Conservation (phyloP, 768 basidiomycete species). For the Leucocoprinus birnbaumii region DNA sequence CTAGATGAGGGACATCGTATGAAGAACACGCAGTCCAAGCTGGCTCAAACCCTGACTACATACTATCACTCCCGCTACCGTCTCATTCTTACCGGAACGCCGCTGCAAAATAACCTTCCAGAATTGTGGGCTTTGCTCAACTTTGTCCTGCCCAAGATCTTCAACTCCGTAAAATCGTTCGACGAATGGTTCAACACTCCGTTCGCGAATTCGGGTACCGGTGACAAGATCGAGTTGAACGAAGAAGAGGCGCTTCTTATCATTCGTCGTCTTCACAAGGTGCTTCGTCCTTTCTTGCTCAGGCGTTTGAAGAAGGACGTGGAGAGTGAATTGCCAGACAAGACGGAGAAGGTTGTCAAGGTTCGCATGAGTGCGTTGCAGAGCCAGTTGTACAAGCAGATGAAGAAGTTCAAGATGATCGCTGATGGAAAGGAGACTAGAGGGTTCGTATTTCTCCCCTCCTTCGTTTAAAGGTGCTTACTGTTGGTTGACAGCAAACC, state of each 20-base stretch:
- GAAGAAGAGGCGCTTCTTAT: slow-evolving; percentile 99
- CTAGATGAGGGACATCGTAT: slow-evolving; percentile 95
- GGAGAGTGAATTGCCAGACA: slow-evolving; percentile 92
- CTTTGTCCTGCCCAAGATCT: slow-evolving; percentile 91
- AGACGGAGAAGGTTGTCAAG: slow-evolving; percentile 98
- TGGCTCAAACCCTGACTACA: slow-evolving; percentile 85
- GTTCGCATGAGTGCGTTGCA: slow-evolving; percentile 92
- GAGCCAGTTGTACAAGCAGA: slow-evolving; percentile 91
- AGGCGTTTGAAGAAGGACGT: slow-evolving; percentile 95
- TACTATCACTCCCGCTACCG: slow-evolving; percentile 93
- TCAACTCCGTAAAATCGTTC: slow-evolving; percentile 99
- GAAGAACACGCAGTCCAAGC: slow-evolving; percentile 93
- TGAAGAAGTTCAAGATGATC: slow-evolving; percentile 98
- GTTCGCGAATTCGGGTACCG: slow-evolving; percentile 96
- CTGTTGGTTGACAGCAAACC: slow-evolving; percentile 44
- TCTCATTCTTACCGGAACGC: slow-evolving; percentile 93
- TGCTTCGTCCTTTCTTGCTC: slow-evolving; percentile 91
- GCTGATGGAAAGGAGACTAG: slow-evolving; percentile 75
- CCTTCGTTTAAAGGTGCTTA: slow-evolving; percentile 6
- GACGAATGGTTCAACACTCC: slow-evolving; percentile 99
- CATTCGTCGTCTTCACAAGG: slow-evolving; percentile 94
- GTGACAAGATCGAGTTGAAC: slow-evolving; percentile 97
- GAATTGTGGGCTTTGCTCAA: slow-evolving; percentile 96
- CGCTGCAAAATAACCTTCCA: slow-evolving; percentile 94
- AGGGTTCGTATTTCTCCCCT: slow-evolving; percentile 48